Conservation (phyloP, 163 green algal genomes). For the Volvox carteri region DNA sequence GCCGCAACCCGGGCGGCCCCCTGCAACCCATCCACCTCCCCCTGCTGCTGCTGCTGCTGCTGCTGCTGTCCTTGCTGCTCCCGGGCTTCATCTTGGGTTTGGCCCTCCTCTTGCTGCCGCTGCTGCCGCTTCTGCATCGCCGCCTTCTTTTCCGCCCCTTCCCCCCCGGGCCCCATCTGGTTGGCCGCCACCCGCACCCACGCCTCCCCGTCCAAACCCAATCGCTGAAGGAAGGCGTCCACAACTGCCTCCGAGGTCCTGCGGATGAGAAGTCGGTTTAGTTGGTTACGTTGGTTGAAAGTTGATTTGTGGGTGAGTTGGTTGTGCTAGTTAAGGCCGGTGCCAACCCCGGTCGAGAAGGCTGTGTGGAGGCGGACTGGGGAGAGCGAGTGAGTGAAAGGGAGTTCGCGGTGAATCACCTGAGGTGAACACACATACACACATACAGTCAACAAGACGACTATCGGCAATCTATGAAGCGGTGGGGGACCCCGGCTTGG, state of each 20-base stretch:
- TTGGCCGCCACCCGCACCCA: slow-evolving; percentile 69
- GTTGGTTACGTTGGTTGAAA: too few relatives aligned
- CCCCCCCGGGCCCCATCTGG: background rate
- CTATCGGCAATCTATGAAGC: too few relatives aligned
- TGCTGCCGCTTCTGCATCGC: too few relatives aligned
- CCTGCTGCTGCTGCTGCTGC: slow-evolving; percentile 15
- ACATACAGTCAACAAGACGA: too few relatives aligned
- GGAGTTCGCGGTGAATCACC: too few relatives aligned
- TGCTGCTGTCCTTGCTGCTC: background rate
- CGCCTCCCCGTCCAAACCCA: slow-evolving; percentile 66
- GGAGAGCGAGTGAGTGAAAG: too few relatives aligned
- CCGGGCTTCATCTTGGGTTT: background rate
- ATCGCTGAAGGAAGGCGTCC: slow-evolving; percentile 69
- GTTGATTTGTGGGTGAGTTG: too few relatives aligned
- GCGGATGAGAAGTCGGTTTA: background rate
- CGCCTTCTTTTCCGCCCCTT: background rate
- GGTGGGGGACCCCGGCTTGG: too few relatives aligned
- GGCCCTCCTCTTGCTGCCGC: background rate
- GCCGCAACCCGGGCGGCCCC: background rate
- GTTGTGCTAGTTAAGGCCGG: too few relatives aligned
- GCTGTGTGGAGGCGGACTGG: too few relatives aligned
- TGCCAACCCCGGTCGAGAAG: too few relatives aligned
- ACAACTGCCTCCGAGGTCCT: slow-evolving; percentile 53
- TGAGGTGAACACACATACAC: too few relatives aligned
- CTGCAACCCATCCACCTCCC: background rate